phyloP scores from a whole-genome alignment of 202 grass and related monocot genomes.

The Setaria italica region DNA sequence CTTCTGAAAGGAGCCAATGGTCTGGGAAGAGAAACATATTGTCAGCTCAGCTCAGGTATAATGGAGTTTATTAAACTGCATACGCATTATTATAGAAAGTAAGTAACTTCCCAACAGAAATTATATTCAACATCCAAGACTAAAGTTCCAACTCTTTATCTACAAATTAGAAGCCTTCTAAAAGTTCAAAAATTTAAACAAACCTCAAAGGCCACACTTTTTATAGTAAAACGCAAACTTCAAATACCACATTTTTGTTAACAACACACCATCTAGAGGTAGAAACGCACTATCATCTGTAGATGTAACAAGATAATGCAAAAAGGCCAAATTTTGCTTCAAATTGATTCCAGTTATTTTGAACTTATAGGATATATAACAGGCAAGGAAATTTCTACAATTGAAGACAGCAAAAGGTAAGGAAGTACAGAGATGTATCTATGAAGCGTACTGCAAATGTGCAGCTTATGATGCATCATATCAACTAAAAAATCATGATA shows the following conservation, averaged over 20 bases:
- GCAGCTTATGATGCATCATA: background rate
- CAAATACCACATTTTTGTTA: background rate
- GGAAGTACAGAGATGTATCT: background rate
- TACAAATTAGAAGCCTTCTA: slow-evolving; percentile 9
- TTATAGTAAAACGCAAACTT: slow-evolving; percentile 32
- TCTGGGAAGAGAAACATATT: slow-evolving; percentile 55
- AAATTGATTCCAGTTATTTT: background rate
- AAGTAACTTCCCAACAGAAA: background rate
- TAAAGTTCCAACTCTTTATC: background rate
- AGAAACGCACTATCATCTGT: background rate
- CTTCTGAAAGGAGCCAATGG: slow-evolving; percentile 92
- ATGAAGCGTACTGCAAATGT: background rate
- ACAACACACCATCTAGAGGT: background rate
- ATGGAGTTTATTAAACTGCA: slow-evolving; percentile 12
- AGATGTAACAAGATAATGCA: slow-evolving; percentile 19
- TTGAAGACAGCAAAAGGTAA: background rate
- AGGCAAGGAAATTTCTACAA: background rate
- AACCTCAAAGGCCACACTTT: background rate
- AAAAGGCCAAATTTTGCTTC: background rate
- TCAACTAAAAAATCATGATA: background rate
- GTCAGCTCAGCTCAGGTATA: slow-evolving; percentile 29
- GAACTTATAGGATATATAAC: background rate
- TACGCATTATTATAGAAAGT: background rate
- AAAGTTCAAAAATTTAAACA: slow-evolving; percentile 12
- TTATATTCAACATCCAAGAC: background rate